Percentiles rank a stretch among this genome's conserved stretches.
phyloP scores from a whole-genome alignment of 768 basidiomycete genomes.

The Cyathus striatus region DNA sequence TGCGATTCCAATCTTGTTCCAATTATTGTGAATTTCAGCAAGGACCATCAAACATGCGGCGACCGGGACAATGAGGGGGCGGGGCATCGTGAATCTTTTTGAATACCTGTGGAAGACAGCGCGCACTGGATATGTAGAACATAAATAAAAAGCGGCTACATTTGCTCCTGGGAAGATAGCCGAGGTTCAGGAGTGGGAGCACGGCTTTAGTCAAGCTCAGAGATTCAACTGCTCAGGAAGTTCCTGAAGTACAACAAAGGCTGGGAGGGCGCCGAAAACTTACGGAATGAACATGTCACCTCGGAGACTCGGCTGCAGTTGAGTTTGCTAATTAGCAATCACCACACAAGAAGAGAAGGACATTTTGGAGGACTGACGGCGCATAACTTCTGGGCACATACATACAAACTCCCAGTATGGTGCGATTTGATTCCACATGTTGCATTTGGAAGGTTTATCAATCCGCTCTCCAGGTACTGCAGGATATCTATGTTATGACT shows the following conservation, averaged over 20 bases:
- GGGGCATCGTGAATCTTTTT: slow-evolving; percentile 65
- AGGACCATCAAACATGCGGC: slow-evolving; percentile 63
- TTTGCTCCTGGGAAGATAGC: slow-evolving; percentile 72
- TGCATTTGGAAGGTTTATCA: too few species aligned
- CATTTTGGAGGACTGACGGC: too few species aligned
- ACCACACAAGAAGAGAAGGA: too few species aligned
- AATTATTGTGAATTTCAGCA: slow-evolving; percentile 63
- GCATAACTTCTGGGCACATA: too few species aligned
- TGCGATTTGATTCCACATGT: too few species aligned
- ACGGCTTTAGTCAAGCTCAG: slow-evolving; percentile 48
- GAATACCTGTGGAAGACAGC: slow-evolving; percentile 88
- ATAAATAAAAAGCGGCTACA: slow-evolving; percentile 57
- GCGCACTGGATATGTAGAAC: slow-evolving; percentile 73
- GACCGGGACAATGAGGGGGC: slow-evolving; percentile 45
- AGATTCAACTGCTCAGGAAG: slow-evolving; percentile 73
- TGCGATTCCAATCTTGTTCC: too few species aligned
- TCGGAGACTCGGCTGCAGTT: too few species aligned
- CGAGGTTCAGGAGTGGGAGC: slow-evolving; percentile 75
- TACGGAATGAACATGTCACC: slow-evolving; percentile 73
- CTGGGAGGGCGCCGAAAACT: slow-evolving; percentile 60
- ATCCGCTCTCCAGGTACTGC: too few species aligned
- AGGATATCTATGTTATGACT: too few species aligned
- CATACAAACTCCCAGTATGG: too few species aligned
- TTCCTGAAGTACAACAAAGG: slow-evolving; percentile 80
- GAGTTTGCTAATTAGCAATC: too few species aligned